A percentile compares a stretch with the other conserved stretches of the same genome.
Evolutionary conservation across 179 eudicot species (phyloP).

Genomic region (Gypsophila paniculata): DNA sequence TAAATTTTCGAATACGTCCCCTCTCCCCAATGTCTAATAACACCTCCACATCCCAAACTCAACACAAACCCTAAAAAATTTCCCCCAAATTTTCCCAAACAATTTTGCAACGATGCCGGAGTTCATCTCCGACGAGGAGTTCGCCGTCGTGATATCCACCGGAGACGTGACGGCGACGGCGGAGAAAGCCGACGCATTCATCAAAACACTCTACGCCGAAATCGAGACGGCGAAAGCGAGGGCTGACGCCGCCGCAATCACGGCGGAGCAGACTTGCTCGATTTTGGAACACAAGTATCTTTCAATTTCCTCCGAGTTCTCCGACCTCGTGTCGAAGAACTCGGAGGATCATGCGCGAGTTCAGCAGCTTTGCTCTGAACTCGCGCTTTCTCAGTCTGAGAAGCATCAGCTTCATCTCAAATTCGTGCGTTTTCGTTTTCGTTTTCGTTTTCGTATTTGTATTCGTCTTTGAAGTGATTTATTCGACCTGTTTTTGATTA

Average conservation of each 20-base stretch:
- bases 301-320: slow-evolving; percentile 66
- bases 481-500: too few species aligned
- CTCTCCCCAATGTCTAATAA: slow-evolving; percentile 14
- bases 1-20: neutral
- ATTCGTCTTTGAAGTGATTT: too few species aligned
- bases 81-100: neutral
- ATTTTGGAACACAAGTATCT: slow-evolving; percentile 74
- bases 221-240: slow-evolving; percentile 75
- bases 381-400: slow-evolving; percentile 53
- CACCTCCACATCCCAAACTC: neutral
- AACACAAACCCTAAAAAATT: slow-evolving; percentile 1
- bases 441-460: too few species aligned
- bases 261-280: slow-evolving; percentile 92
- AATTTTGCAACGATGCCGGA: slow-evolving; percentile 52
- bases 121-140: slow-evolving; percentile 75
- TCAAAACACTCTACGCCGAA: slow-evolving; percentile 43
- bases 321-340: slow-evolving; percentile 44
- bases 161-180: slow-evolving; percentile 54
- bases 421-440: slow-evolving; percentile 34
- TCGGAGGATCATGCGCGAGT: slow-evolving; percentile 41
- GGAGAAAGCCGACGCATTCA: slow-evolving; percentile 77
- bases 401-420: slow-evolving; percentile 67
- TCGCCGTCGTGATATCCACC: slow-evolving; percentile 36
- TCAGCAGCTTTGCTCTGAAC: slow-evolving; percentile 45
- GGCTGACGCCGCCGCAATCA: slow-evolving; percentile 75